Evolutionary conservation across 352 stramenopile genomes (phyloP), one percentile per base, ranked within the genome.

Genomic region (Pythium grandisporangium): DNA sequence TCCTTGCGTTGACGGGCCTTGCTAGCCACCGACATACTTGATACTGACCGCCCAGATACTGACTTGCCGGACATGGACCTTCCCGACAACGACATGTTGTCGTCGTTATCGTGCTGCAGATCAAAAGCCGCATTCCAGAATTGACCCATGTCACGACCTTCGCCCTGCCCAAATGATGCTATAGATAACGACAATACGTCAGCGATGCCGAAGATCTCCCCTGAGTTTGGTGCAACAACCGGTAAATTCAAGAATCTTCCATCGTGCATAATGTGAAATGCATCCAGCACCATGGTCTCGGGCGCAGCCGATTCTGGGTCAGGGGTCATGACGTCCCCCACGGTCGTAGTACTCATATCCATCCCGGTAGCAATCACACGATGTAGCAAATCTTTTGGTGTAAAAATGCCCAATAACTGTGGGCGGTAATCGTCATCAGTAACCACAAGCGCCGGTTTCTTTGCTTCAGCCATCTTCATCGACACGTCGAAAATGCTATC

Each of bases 231-330:
- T 30, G 71, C 73, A 55, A 97, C 93, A 3, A 99, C 95, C 5
- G 96, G 96, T 24, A 99, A 53, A 42, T 97, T 98, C 19, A 99
- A 63, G 56, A 98, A 99, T 34, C 93, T 95, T 20, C 97, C 93
- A 40, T 98, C 95, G 46, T 98, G 94, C 94, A 99, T 98, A 37
- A 97, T 97, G 61, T 99, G 95, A 53, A 99, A 89, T 0, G 95
- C 96, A 48, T 98, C 95, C 10, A 98, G 54, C 10, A 98, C 84
- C 0, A 92, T 96, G 6, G 95, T 97, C 25, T 97, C 87, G 8
- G 90, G 86, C 5, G 67, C 63, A 11, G 96, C 93, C 3, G 83
- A 86, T 52, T 99, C 96, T 5, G 96, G 96, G 43, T 98, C 95
- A 2, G 82, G 74, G 3, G 96, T 99, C 95, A 99, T 99, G 17